Conservation (phyloP, 2,329 filamentous ascomycete species). For the Erysiphe pulchra region DNA sequence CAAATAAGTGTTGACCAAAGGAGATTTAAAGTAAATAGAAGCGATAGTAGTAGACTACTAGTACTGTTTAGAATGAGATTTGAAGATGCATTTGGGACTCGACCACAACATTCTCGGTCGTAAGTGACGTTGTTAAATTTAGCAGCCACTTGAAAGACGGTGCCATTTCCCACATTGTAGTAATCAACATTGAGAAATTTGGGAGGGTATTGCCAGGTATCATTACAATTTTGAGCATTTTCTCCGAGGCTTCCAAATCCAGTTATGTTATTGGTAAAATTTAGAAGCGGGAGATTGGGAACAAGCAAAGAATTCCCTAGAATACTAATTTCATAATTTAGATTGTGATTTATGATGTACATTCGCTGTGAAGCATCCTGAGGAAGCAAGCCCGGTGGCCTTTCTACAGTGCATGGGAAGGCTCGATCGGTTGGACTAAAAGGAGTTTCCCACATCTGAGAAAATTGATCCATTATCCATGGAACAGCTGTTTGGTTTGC, state of each 20-base stretch:
- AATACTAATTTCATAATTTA: constrained; percentile 53
- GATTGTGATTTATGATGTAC: constrained; percentile 76
- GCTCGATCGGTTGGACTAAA: constrained; percentile 30
- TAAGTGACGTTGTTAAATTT: constrained; percentile 50
- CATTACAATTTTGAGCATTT: constrained; percentile 33
- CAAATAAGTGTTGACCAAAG: neutral
- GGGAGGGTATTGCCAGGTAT: constrained; percentile 39
- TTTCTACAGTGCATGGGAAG: constrained; percentile 59
- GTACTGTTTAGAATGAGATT: neutral
- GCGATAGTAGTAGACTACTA: neutral
- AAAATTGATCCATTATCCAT: constrained; percentile 72
- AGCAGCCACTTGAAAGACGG: constrained; percentile 53
- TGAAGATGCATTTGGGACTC: constrained; percentile 9
- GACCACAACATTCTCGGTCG: constrained; percentile 30
- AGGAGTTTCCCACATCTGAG: constrained; percentile 72
- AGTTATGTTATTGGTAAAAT: constrained; percentile 41
- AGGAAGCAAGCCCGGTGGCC: constrained; percentile 38
- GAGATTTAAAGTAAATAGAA: neutral
- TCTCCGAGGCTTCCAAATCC: constrained; percentile 41
- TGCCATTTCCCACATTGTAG: constrained; percentile 43
- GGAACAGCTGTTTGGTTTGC: constrained; percentile 51
- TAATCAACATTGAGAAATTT: constrained; percentile 68
- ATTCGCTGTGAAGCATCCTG: constrained; percentile 32
- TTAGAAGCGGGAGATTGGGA: constrained; percentile 43
- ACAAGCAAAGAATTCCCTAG: constrained; percentile 38